These are phyloP conservation scores for Cryptosporidium andersoni DNA, from an alignment of 169 alveolate species.

Conservation along the genomic window DNA sequence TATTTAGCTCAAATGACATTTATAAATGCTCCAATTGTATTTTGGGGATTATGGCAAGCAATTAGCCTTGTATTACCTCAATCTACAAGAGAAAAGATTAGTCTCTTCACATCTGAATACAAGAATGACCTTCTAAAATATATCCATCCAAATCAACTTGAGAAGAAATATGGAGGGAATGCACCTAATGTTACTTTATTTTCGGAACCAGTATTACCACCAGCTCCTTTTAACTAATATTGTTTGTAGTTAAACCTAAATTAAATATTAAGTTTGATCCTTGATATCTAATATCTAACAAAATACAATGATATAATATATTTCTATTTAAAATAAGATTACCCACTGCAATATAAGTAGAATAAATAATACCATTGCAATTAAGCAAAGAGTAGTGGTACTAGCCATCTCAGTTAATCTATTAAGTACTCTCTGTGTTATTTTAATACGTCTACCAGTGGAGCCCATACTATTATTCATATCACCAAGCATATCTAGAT, in stretches of 20 bases:
- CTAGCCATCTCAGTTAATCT: constrained; percentile 56
- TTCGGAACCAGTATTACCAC: constrained; percentile 72
- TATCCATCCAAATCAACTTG: constrained; percentile 48
- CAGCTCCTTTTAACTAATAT: neutral
- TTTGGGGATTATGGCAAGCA: constrained; percentile 79
- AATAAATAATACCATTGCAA: constrained; percentile 39
- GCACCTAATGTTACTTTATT: constrained; percentile 74
- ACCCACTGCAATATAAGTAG: constrained; percentile 48
- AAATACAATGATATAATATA: neutral
- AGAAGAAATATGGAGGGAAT: constrained; percentile 74
- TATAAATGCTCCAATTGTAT: constrained; percentile 74
- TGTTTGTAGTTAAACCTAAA: neutral
- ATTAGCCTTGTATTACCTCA: constrained; percentile 77
- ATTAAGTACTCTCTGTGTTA: constrained; percentile 29
- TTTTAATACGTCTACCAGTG: constrained; percentile 34
- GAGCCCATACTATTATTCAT: constrained; percentile 46
- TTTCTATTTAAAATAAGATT: neutral
- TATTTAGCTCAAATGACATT: constrained; percentile 76
- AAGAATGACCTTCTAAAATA: constrained; percentile 29
- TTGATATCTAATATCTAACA: neutral
- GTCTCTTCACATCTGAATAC: constrained; percentile 53
- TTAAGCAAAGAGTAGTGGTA: constrained; percentile 40
- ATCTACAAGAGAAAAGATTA: constrained; percentile 54
- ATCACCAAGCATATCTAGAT: constrained; percentile 36
- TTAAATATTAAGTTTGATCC: neutral